Evolutionary conservation across 2,329 filamentous ascomycete species (phyloP).

Genomic region (Aspergillus jensenii): DNA sequence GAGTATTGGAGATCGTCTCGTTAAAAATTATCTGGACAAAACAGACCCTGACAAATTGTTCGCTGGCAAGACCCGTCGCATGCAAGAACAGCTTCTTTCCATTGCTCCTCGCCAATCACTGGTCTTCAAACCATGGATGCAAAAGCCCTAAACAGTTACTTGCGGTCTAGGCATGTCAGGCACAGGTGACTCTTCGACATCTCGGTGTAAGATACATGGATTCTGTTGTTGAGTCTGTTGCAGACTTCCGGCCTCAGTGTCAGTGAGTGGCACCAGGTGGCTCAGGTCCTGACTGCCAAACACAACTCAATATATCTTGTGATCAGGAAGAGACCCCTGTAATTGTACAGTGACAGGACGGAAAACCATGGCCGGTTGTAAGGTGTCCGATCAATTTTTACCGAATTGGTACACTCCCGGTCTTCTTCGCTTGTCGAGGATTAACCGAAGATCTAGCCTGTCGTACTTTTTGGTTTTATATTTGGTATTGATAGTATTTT

Average conservation of each 20-base stretch:
- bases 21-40: conserved; percentile 8
- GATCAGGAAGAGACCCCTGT: not conserved
- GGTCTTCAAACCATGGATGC: not conserved
- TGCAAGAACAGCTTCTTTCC: conserved; percentile 6
- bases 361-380: not conserved
- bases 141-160: not conserved
- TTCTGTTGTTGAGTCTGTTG: not conserved
- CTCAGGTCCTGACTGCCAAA: not conserved
- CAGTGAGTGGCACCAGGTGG: conserved; percentile 6
- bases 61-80: conserved; percentile 19
- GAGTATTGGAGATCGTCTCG: conserved; percentile 19
- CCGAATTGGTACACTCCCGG: not conserved
- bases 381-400: not conserved
- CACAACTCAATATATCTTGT: not conserved
- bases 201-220: not conserved
- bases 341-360: not conserved
- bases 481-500: not conserved
- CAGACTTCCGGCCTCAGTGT: not conserved
- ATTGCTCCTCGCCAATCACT: conserved; percentile 3
- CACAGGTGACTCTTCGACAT: not conserved
- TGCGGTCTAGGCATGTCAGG: conserved; percentile 10
- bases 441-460: not conserved
- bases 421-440: not conserved
- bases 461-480: not conserved
- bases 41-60: conserved; percentile 19